Evolutionary conservation across 805 yeast species (phyloP).

Genomic region (Kuraishia hungarica): DNA sequence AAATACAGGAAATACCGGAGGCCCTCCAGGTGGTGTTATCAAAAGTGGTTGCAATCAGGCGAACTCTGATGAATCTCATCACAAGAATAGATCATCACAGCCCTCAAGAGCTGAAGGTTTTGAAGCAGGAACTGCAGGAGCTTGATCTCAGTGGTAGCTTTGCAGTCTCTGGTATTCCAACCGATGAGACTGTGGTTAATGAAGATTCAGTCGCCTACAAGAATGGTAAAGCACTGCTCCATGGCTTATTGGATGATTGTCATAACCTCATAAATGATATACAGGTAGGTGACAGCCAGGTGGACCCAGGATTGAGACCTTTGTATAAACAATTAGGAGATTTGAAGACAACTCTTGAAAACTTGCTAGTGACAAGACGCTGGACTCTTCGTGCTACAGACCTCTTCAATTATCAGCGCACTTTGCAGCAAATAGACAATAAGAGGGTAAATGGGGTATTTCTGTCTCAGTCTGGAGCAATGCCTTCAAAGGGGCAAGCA

Average conservation of each 20-base stretch:
- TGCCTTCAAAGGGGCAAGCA: slow-evolving; percentile 41
- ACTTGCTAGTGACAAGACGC: slow-evolving; percentile 81
- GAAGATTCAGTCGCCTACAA: slow-evolving; percentile 11
- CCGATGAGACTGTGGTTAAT: slow-evolving; percentile 13
- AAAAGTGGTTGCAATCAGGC: slow-evolving; percentile 53
- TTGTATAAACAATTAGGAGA: slow-evolving; percentile 57
- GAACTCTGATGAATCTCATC: slow-evolving; percentile 35
- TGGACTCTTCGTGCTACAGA: slow-evolving; percentile 98
- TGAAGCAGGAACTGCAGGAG: slow-evolving; percentile 29
- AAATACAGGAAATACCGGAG: slow-evolving; percentile 44
- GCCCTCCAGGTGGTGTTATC: slow-evolving; percentile 44
- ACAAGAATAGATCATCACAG: slow-evolving; percentile 18
- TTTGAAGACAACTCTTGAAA: slow-evolving; percentile 69
- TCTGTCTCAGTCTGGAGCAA: slow-evolving; percentile 15
- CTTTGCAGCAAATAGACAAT: slow-evolving; percentile 66
- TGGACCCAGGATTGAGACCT: slow-evolving; percentile 44
- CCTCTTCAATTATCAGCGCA: slow-evolving; percentile 72
- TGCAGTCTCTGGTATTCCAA: slow-evolving; percentile 11
- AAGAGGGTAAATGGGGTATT: slow-evolving; percentile 57
- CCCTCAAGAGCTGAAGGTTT: slow-evolving; percentile 21
- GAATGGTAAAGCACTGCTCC: slow-evolving; percentile 40
- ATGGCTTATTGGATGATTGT: slow-evolving; percentile 80
- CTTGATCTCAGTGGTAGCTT: slow-evolving; percentile 52
- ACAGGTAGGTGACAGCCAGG: slow-evolving; percentile 30
- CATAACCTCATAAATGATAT: slow-evolving; percentile 67